Evolutionary conservation across 345 rosid species (phyloP).

Genomic region (Arabis hirsuta): DNA sequence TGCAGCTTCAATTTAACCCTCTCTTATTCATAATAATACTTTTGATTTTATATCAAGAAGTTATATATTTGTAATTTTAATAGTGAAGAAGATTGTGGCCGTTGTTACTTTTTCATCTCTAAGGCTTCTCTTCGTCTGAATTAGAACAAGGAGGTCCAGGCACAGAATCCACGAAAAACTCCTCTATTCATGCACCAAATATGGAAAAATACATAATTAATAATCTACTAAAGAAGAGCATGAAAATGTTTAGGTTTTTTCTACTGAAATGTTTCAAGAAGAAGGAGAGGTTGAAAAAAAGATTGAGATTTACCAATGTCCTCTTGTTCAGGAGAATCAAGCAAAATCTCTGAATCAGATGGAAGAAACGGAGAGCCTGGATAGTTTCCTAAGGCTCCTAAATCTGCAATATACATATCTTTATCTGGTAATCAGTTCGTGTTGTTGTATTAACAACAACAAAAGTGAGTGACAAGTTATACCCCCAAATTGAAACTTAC

Average conservation of each 20-base stretch:
- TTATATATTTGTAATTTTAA: neutral
- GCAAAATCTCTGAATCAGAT: slow-evolving; percentile 93
- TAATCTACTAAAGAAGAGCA: neutral
- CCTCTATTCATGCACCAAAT: slow-evolving; percentile 54
- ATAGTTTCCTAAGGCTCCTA: slow-evolving; percentile 90
- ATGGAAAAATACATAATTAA: neutral
- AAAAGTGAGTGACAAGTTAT: neutral
- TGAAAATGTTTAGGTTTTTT: no score
- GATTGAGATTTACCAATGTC: slow-evolving; percentile 68
- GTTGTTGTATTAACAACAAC: neutral
- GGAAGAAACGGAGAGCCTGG: slow-evolving; percentile 96
- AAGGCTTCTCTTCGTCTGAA: slow-evolving; percentile 88
- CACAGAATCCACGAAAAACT: slow-evolving; percentile 87
- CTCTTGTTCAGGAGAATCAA: slow-evolving; percentile 90
- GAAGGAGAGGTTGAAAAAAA: slow-evolving; percentile 12
- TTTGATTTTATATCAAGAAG: slow-evolving; percentile 13
- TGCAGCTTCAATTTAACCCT: slow-evolving; percentile 5
- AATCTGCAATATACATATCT: slow-evolving; percentile 60
- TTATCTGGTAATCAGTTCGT: slow-evolving; percentile 33
- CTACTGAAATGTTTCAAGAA: slow-evolving; percentile 1
- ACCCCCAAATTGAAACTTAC: slow-evolving; percentile 17
- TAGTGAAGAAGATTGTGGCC: slow-evolving; percentile 10
- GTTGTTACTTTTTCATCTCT: slow-evolving; percentile 42
- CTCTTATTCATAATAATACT: slow-evolving; percentile 30
- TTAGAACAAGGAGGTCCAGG: slow-evolving; percentile 78